phyloP scores from a whole-genome alignment of 371 early-diverging fungal species.

The Mucor racemosus region DNA sequence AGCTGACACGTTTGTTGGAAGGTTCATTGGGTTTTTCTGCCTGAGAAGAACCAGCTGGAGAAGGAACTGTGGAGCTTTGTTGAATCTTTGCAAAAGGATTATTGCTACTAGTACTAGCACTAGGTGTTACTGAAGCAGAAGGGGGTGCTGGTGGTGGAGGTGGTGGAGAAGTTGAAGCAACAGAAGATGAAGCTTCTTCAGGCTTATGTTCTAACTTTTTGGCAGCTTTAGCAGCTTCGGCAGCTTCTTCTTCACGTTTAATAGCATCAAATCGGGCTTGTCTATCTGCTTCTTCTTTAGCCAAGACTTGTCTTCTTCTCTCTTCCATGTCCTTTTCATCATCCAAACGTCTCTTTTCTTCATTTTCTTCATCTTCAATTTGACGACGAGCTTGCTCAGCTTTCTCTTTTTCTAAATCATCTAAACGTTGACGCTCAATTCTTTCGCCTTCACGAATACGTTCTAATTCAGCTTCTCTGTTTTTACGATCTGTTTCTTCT shows the following conservation, averaged over 20 bases:
- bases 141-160: constrained; percentile 18
- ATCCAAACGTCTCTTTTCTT: constrained; percentile 30
- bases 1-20: constrained; percentile 49
- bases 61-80: constrained; percentile 7
- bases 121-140: constrained; percentile 12
- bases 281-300: constrained; percentile 41
- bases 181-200: constrained; percentile 1
- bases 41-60: constrained; percentile 21
- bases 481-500: constrained; percentile 29
- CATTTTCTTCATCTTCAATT: constrained; percentile 28
- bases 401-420: constrained; percentile 27
- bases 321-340: constrained; percentile 39
- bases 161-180: neutral
- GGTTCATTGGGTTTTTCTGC: constrained; percentile 34
- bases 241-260: constrained; percentile 40
- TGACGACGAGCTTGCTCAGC: constrained; percentile 1
- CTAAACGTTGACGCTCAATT: constrained; percentile 25
- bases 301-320: constrained; percentile 31
- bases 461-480: constrained; percentile 23
- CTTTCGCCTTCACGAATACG: constrained; percentile 25
- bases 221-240: constrained; percentile 33
- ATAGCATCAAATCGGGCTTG: constrained; percentile 44
- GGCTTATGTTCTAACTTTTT: constrained; percentile 20
- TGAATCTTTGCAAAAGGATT: constrained; percentile 57
- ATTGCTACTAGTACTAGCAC: constrained; percentile 36